These are phyloP conservation scores for Kwoniella heveanensis DNA, from an alignment of 768 basidiomycete genomes.

Conservation along the genomic window DNA sequence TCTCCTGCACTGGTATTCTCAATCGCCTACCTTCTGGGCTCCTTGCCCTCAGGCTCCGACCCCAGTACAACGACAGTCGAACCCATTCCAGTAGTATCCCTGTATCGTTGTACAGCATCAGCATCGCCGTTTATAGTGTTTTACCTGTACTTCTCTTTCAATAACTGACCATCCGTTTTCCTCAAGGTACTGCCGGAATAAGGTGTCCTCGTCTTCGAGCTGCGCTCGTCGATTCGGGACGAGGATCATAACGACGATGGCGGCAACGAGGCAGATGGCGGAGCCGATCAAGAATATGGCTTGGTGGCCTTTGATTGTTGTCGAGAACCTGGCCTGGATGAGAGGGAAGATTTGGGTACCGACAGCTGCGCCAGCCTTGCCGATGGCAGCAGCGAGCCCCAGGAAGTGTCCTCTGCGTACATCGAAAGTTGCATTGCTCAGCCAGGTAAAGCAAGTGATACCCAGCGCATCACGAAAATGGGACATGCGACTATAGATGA, in stretches of 20 bases:
- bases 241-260: conserved; percentile 6
- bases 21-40: too few relatives aligned
- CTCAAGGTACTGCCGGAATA: conserved; percentile 6
- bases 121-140: too few relatives aligned
- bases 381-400: conserved; percentile 5
- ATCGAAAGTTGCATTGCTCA: too few relatives aligned
- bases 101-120: neutral
- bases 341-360: conserved; percentile 11
- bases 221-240: conserved; percentile 12
- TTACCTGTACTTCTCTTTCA: too few relatives aligned
- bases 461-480: too few relatives aligned
- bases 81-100: neutral
- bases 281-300: conserved; percentile 16
- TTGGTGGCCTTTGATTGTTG: conserved; percentile 11
- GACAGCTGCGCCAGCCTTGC: conserved; percentile 13
- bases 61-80: neutral
- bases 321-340: conserved; percentile 11
- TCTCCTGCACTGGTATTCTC: too few relatives aligned
- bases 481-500: too few relatives aligned
- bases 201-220: conserved; percentile 12
- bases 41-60: neutral
- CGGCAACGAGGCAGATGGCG: conserved; percentile 5
- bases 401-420: conserved; percentile 10
- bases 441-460: too few relatives aligned
- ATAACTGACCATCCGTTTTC: conserved; percentile 13